Conservation (phyloP, 352 stramenopile species). For the Pythium guiyangense region DNA sequence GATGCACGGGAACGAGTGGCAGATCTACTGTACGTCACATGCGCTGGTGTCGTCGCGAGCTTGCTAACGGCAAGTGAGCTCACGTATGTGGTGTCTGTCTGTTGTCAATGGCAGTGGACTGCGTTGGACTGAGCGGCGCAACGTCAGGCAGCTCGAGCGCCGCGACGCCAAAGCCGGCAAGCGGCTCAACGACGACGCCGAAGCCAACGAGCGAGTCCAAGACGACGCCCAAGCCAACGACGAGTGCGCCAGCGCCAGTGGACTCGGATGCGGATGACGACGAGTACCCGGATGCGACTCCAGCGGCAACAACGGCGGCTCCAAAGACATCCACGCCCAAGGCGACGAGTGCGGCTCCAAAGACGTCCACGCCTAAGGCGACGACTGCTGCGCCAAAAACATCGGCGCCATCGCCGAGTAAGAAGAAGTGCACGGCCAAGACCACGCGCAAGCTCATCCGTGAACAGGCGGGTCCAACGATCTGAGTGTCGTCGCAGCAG, state of each 20-base stretch:
- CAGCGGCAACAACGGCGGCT: neutral
- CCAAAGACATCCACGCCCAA: neutral
- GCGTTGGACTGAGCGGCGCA: constrained; percentile 9
- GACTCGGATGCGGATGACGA: constrained; percentile 4
- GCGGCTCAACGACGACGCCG: neutral
- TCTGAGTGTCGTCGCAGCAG: neutral
- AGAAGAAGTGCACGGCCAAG: constrained; percentile 13
- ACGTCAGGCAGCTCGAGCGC: constrained; percentile 4
- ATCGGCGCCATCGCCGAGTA: constrained; percentile 2
- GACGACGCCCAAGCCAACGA: constrained; percentile 1
- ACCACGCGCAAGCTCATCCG: constrained; percentile 5
- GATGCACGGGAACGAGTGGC: constrained; percentile 42
- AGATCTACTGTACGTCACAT: constrained; percentile 39
- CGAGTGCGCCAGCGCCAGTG: neutral
- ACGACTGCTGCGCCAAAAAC: neutral
- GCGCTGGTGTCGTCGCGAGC: neutral
- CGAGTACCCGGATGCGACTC: constrained; percentile 3
- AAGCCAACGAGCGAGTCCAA: neutral
- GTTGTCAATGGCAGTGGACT: constrained; percentile 20
- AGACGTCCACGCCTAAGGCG: neutral
- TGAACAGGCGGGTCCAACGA: neutral
- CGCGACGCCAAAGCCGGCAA: neutral
- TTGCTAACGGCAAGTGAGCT: no score
- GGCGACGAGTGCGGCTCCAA: neutral
- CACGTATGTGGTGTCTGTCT: neutral